Base-by-base conservation (phyloP, 2,329 filamentous ascomycete species). In the Sarocladium kiliense region DNA sequence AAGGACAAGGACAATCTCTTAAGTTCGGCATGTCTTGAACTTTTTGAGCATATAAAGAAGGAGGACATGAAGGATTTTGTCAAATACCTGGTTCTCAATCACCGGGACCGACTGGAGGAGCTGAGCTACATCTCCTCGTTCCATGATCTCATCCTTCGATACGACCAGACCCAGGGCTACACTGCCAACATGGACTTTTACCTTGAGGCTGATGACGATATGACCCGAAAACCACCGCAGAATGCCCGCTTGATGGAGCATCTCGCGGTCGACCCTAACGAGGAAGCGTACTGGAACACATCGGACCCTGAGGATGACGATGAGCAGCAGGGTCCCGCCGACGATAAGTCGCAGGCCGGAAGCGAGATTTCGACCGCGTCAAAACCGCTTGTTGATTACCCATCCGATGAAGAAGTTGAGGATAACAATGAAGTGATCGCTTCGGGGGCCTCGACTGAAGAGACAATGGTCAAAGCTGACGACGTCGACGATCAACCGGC, bases 281-380 rank as follows among this genome's bases (percentile, higher is more conserved):
- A 97, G 68, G 93, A 97, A 64, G 91, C 93, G 42, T 99, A 97
- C 70, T 97, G 95, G 80, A 93, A 96, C 64, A 84, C 82, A 0
- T 91, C 89, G 1, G 92, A 97, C 62, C 89, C 94, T 47, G 88
- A 92, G 57, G 91, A 96, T 6, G 89, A 91, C 12, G 76, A 85
- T 58, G 74, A 77, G 59, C 63, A 72, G 16, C 67, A 72, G 59
- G 60, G 64, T 60, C 63, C 63, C 53, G 58, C 64, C 18, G 66
- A 64, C 44, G 68, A 65, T 55, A 73, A 66, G 56, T 62, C 63
- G 9, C 61, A 69, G 2, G 61, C 77, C 11, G 70, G 77, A 6
- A 92, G 91, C 61, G 89, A 85, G 23, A 78, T 65, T n/a, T 59
- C 79, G 14, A 82, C 84, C 19, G 77, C 85, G 1, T 71, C 81